Evolutionary conservation across 805 yeast species (phyloP), one percentile per base, ranked within the genome.

Genomic region (Candida manassasensis): DNA sequence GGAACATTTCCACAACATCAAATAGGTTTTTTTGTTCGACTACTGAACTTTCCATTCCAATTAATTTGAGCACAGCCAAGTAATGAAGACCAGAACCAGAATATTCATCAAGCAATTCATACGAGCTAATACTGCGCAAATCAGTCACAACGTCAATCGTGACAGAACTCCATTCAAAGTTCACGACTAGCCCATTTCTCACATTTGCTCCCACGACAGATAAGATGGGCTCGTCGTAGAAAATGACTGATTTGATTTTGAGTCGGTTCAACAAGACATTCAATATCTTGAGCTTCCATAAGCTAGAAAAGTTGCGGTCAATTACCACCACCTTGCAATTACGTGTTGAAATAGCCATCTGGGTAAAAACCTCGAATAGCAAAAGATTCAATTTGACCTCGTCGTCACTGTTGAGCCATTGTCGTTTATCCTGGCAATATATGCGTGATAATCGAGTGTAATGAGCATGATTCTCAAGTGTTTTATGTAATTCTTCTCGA

Each of bases 101-200:
- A 15, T 15, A 19, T 14, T 25, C 24, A 8, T 16, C 11, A 9
- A 26, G 16, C 27, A 30, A 18, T n/a, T 39, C 42, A 10, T 16
- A 4, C 10, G 32, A 37, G 9, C 28, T 32, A 4, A 55, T 21
- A 4, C 44, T 39, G 29, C 63, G 40, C 21, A 60, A 46, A 37
- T 61, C 67, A 10, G 43, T 27, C 3, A 61, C 42, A 10, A 49
- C 35, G 10, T 35, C 32, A 6, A 60, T 38, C 3, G 38, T 40
- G 8, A 42, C 26, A 6, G 47, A 26, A 19, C 44, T 44, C 67
- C 67, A 61, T 6, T 53, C 54, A 19, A 58, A 34, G 38, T 60
- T 55, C 8, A 61, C 22, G 6, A 61, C 59, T 8, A 61, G 31
- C 1, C 62, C 64, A 27, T 52, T 34, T 12, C 39, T n/a, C 8